These are phyloP conservation scores for Puccinia polysora DNA, from an alignment of 1,284 basidiomycete genomes.

Conservation along the genomic window DNA sequence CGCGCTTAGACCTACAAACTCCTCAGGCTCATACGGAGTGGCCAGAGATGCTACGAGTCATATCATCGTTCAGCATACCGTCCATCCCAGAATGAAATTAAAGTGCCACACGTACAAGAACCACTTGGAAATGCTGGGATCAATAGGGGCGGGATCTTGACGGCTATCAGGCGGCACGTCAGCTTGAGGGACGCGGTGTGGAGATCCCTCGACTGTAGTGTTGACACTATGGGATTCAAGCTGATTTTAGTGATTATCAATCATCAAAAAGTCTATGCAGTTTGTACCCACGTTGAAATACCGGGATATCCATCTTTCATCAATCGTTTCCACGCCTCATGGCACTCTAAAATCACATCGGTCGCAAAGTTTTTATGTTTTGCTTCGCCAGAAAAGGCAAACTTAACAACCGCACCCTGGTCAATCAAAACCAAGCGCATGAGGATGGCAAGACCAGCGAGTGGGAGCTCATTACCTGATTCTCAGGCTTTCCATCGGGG, in stretches of 20 bases:
- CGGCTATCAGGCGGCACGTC: conserved; percentile 75
- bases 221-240: conserved; percentile 57
- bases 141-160: conserved; percentile 52
- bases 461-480: conserved; percentile 2
- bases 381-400: conserved; percentile 98
- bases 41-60: too few species aligned
- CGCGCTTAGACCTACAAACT: too few species aligned
- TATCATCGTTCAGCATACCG: too few species aligned
- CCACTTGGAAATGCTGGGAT: conserved; percentile 54
- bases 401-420: too few species aligned
- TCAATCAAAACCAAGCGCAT: conserved; percentile 7
- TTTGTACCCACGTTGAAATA: conserved; percentile 68
- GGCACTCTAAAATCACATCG: conserved; percentile 97
- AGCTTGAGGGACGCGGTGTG: conserved; percentile 63
- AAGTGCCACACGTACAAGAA: conserved; percentile 51
- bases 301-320: conserved; percentile 70
- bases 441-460: neutral
- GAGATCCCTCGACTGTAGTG: conserved; percentile 67
- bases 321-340: conserved; percentile 97
- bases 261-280: conserved; percentile 50
- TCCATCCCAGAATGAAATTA: too few species aligned
- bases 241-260: conserved; percentile 54
- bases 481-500: conserved; percentile 93
- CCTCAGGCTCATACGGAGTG: too few species aligned
- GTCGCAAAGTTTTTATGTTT: conserved; percentile 99